Conservation (phyloP, 208 protist genomes). For the Trypanosoma avium region DNA sequence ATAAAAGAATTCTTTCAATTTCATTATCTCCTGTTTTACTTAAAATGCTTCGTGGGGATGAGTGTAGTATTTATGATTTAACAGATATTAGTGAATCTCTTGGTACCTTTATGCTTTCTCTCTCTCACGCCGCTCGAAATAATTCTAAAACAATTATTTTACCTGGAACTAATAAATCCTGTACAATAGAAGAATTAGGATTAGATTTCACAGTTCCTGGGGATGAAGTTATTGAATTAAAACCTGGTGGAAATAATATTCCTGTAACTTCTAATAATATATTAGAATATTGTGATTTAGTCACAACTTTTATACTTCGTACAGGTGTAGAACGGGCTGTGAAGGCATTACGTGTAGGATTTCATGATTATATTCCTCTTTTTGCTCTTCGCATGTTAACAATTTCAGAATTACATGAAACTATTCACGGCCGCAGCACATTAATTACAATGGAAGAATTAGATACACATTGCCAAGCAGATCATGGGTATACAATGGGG, state of each 20-base stretch:
- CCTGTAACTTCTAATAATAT: conserved; percentile 59
- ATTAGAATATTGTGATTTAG: conserved; percentile 71
- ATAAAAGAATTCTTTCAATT: conserved; percentile 72
- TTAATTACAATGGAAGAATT: conserved; percentile 72
- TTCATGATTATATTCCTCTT: conserved; percentile 77
- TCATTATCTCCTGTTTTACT: conserved; percentile 71
- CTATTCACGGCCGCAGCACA: conserved; percentile 48
- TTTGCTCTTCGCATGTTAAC: conserved; percentile 59
- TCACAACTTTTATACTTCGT: conserved; percentile 55
- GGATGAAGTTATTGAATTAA: conserved; percentile 58
- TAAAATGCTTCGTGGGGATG: conserved; percentile 74
- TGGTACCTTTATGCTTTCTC: conserved; percentile 42
- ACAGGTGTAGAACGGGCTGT: conserved; percentile 58
- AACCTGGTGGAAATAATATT: conserved; percentile 29
- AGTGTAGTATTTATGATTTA: conserved; percentile 69
- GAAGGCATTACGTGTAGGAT: conserved; percentile 55
- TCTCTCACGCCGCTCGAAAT: conserved; percentile 29
- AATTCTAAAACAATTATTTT: conserved; percentile 27
- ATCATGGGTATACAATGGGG: conserved; percentile 84
- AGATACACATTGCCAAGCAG: conserved; percentile 66
- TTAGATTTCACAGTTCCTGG: conserved; percentile 83
- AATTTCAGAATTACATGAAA: conserved; percentile 64
- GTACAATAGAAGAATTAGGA: conserved; percentile 53
- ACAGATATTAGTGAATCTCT: conserved; percentile 52
- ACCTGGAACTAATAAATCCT: conserved; percentile 27